Conservation (phyloP, 2,329 filamentous ascomycete species). For the Fusarium oxysporum region DNA sequence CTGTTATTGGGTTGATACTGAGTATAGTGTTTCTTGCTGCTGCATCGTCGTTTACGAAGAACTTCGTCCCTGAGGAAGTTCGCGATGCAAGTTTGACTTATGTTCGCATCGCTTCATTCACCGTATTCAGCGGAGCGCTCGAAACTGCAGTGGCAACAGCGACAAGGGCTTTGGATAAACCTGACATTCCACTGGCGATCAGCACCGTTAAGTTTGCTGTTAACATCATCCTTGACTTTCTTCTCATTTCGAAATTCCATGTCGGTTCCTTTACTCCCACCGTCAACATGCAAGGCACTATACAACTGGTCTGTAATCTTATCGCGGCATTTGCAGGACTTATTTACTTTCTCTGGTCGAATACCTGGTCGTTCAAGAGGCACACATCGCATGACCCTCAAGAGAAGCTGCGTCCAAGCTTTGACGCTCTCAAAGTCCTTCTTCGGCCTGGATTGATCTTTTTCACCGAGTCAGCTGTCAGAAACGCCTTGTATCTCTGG, state of each 20-base stretch:
- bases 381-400: neutral
- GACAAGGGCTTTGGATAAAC: slow-evolving; percentile 74
- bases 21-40: slow-evolving; percentile 68
- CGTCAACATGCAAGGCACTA: slow-evolving; percentile 72
- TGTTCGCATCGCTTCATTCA: slow-evolving; percentile 73
- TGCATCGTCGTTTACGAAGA: slow-evolving; percentile 65
- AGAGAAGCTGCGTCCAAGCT: slow-evolving; percentile 48
- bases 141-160: slow-evolving; percentile 71
- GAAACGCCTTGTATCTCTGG: slow-evolving; percentile 79
- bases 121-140: slow-evolving; percentile 69
- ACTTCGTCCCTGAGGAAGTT: slow-evolving; percentile 72
- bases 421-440: slow-evolving; percentile 62
- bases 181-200: slow-evolving; percentile 76
- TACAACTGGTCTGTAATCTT: slow-evolving; percentile 71
- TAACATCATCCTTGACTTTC: slow-evolving; percentile 75
- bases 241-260: slow-evolving; percentile 75
- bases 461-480: slow-evolving; percentile 72
- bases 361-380: slow-evolving; percentile 40
- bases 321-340: slow-evolving; percentile 66
- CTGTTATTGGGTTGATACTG: slow-evolving; percentile 67
- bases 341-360: slow-evolving; percentile 67
- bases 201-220: slow-evolving; percentile 71
- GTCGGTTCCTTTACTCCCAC: slow-evolving; percentile 65
- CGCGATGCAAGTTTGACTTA: slow-evolving; percentile 70
- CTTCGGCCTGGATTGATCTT: slow-evolving; percentile 68